Evolutionary conservation across 306 rosid genomes (phyloP).

Genomic region (Pachyrhizus erosus): DNA sequence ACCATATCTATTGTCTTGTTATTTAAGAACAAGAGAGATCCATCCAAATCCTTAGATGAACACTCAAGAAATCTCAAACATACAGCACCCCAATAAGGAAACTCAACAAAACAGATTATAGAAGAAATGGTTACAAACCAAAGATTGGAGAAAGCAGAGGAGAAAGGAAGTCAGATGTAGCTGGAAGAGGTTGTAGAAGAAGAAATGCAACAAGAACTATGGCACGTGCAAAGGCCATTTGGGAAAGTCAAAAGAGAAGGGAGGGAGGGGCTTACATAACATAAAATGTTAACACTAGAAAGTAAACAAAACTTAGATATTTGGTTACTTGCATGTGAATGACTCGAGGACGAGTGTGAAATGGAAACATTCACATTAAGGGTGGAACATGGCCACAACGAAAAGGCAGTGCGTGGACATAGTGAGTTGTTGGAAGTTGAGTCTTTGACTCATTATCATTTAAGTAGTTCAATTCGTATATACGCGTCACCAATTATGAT

Average conservation of each 20-base stretch:
- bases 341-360: no score
- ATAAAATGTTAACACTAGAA: no score
- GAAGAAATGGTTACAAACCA: constrained; percentile 55
- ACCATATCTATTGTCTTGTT: background rate
- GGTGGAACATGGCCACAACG: no score
- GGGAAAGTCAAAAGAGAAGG: constrained; percentile 16
- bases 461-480: no score
- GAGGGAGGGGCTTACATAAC: no score
- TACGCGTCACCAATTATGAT: background rate
- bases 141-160: constrained; percentile 56
- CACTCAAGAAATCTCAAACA: background rate
- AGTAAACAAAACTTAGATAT: no score
- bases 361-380: no score
- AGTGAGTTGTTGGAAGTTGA: background rate
- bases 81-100: background rate
- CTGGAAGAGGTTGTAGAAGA: constrained; percentile 49
- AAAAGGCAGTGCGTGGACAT: background rate
- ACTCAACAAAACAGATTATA: constrained; percentile 8
- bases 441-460: background rate
- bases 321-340: no score
- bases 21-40: no score
- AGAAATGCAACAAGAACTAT: constrained; percentile 48
- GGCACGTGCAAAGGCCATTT: constrained; percentile 57
- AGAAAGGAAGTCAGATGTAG: constrained; percentile 42
- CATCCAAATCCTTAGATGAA: background rate